Base-by-base conservation (phyloP, 1,139 yeast species). In the Hansenula sp. region DNA sequence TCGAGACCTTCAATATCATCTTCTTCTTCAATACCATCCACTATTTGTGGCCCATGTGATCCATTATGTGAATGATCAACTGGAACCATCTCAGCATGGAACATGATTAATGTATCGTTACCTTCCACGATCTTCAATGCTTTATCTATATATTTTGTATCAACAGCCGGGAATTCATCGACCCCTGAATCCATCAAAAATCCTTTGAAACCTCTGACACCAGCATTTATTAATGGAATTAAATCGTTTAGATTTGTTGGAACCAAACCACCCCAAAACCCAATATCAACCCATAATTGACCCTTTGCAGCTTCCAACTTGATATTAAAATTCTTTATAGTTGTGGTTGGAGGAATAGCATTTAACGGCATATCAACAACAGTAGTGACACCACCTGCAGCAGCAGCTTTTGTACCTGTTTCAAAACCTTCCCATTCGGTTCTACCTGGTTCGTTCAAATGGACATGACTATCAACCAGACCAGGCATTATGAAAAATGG, bases 341-440 rank as follows among this genome's bases (percentile, higher is more conserved):
- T 87, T 1, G 97, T 89, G 1, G 97, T 90, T 22, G 97, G 97
- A 1, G 97, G 97, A 41, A 89, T 83, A 3, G 97, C 96, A 60
- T 90, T 90, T 55, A 90, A 68, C 0, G 97, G 97, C 97, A 90
- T 90, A 60, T 90, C 97, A 24, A 90, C 77, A 13, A 90, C 95
- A 0, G 97, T 88, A 18, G 97, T 90, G 37, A 90, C 97, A 45
- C 97, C 97, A 22, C 97, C 97, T 7, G 90, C 72, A 2, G 95
- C 94, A 2, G 96, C 96, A 3, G 96, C 84, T 57, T 81, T 81
- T 1, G 97, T 89, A 0, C 97, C 97, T 0, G 95, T 82, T 36
- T 80, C 95, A 60, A 89, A 89, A 1, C 96, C 97, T 64, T 89
- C 97, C 96, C 96, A 89, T 46, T 86, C 95, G 0, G 96, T 88